These are phyloP conservation scores for Rhizopus sp. DNA, from an alignment of 371 early-diverging fungal species.

Conservation along the genomic window DNA sequence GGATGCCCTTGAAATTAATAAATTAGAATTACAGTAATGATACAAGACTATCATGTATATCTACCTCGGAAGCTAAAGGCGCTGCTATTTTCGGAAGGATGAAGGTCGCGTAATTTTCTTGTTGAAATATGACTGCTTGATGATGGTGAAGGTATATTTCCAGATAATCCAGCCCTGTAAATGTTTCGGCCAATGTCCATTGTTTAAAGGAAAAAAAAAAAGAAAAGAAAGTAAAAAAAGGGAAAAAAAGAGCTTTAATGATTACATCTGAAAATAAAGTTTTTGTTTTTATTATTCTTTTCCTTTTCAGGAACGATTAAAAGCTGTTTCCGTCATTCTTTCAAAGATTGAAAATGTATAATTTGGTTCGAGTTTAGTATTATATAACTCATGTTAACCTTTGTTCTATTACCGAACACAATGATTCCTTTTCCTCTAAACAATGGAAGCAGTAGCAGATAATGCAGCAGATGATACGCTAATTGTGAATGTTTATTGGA, in stretches of 20 bases:
- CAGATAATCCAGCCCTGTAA: conserved; percentile 10
- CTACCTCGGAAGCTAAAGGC: conserved; percentile 16
- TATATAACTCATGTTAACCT: no score
- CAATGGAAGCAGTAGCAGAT: no score
- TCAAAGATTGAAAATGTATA: no score
- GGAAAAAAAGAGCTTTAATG: background rate
- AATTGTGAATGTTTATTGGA: no score
- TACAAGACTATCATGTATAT: background rate
- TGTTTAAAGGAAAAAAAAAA: background rate
- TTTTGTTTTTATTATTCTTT: no score
- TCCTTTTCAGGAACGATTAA: no score
- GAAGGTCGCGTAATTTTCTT: conserved; percentile 15
- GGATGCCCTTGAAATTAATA: background rate
- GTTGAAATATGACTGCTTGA: background rate
- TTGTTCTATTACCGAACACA: background rate
- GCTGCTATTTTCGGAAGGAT: conserved; percentile 14
- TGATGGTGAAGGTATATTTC: conserved; percentile 10
- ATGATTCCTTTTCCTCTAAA: background rate
- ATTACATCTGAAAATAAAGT: no score
- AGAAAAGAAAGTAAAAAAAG: background rate
- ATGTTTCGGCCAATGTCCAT: conserved; percentile 9
- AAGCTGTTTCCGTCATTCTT: no score
- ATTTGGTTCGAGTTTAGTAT: no score
- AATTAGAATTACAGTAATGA: background rate
- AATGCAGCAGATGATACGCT: no score